Evolutionary conservation across 2,329 filamentous ascomycete genomes (phyloP).

Genomic region (Talaromyces sp.): DNA sequence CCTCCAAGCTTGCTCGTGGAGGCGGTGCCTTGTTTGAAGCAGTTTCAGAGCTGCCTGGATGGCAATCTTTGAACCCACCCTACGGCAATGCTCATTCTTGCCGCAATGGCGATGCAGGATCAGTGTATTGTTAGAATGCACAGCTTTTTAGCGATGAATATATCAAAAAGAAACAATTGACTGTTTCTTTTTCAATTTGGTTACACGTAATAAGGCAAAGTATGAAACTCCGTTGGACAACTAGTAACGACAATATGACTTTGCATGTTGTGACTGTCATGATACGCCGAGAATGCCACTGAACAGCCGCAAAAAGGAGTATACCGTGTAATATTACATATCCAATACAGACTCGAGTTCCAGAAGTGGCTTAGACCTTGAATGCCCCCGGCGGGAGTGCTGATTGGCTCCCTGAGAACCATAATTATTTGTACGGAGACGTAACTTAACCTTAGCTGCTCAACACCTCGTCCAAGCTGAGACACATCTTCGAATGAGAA

Average conservation of each 20-base stretch:
- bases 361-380: constrained; percentile 10
- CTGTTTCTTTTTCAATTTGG: neutral
- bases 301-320: neutral
- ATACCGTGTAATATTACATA: neutral
- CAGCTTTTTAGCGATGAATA: neutral
- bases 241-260: neutral
- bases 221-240: neutral
- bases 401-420: constrained; percentile 4
- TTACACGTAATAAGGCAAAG: neutral
- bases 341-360: neutral
- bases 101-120: neutral
- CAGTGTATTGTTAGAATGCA: neutral
- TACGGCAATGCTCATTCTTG: neutral
- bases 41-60: constrained; percentile 9
- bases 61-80: neutral
- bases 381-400: neutral
- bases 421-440: neutral
- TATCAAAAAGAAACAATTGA: neutral
- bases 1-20: neutral
- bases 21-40: constrained; percentile 6
- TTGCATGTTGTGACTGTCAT: neutral
- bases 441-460: neutral
- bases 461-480: constrained; percentile 1
- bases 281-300: neutral
- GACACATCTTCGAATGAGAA: constrained; percentile 1